A percentile compares a stretch with the other conserved stretches of the same genome.
phyloP scores from a whole-genome alignment of 140 eudicot genomes.

The Oenanthe javanica region DNA sequence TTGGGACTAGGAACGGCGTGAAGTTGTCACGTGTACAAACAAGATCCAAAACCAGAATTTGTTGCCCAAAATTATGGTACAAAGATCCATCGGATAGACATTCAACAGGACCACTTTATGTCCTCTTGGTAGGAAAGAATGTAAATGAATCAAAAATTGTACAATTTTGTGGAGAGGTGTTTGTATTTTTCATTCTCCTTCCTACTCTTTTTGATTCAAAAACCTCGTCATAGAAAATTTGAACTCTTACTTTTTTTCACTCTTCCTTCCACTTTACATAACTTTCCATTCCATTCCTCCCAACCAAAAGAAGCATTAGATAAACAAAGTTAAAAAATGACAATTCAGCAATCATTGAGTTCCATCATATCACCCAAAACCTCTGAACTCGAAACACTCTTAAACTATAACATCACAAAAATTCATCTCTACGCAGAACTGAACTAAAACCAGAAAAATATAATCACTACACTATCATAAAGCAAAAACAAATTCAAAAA shows the following conservation, averaged over 20 bases:
- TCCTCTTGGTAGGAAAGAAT: not conserved
- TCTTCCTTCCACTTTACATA: not conserved
- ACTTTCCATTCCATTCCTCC: not conserved
- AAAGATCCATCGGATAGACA: not conserved
- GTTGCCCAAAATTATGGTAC: not conserved
- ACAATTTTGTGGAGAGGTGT: not conserved
- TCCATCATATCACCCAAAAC: not conserved
- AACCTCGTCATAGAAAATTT: not conserved
- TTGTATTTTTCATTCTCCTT: not conserved
- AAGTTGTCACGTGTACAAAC: not conserved
- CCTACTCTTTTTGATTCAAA: not conserved
- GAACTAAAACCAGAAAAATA: not conserved
- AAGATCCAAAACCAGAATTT: not conserved
- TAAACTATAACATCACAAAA: not conserved
- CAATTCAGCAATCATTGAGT: no score
- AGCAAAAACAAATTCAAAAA: not conserved
- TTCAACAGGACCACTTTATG: not conserved
- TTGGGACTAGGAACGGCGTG: not conserved
- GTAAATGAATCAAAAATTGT: not conserved
- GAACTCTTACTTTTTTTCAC: not conserved
- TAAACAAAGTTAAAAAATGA: no score
- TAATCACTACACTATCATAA: not conserved
- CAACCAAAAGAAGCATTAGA: not conserved
- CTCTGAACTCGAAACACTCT: not conserved
- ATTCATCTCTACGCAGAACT: not conserved